Evolutionary conservation across 495 filamentous ascomycete species (phyloP).

Genomic region (Terfezia claveryi): DNA sequence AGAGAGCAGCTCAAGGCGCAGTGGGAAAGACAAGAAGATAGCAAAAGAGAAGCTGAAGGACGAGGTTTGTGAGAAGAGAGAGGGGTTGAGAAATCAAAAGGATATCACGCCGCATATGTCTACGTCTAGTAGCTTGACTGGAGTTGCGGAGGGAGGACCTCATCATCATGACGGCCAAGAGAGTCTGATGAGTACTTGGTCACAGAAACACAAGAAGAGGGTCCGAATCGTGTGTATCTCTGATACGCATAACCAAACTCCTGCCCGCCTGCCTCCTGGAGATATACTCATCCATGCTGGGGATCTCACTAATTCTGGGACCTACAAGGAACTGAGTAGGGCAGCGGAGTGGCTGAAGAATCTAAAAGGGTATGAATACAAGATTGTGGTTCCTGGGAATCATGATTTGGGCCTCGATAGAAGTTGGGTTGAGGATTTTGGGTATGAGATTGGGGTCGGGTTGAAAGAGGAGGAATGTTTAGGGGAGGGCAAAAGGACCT

Average conservation of each 20-base stretch:
- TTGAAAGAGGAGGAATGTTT: background rate
- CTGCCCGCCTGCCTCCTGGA: constrained; percentile 41
- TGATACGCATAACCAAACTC: constrained; percentile 58
- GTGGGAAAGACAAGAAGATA: too few species aligned
- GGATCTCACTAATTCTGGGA: constrained; percentile 57
- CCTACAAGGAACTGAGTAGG: constrained; percentile 44
- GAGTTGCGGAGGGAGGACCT: background rate
- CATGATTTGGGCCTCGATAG: constrained; percentile 66
- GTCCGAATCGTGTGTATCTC: constrained; percentile 46
- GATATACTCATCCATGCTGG: constrained; percentile 82
- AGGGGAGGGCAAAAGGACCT: background rate
- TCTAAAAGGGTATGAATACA: constrained; percentile 25
- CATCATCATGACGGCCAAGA: background rate
- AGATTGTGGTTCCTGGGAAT: constrained; percentile 74
- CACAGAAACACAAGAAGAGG: background rate
- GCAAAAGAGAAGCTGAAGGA: background rate
- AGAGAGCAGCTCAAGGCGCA: too few species aligned
- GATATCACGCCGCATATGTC: background rate
- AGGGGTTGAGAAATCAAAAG: background rate
- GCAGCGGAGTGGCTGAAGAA: constrained; percentile 52
- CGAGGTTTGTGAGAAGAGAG: background rate
- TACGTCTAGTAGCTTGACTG: background rate
- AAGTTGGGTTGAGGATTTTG: background rate
- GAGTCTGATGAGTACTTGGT: background rate
- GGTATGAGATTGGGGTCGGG: background rate